A percentile compares a stretch with the other conserved stretches of the same genome.
phyloP scores from a whole-genome alignment of 352 stramenopile species.

The Globisporangium spinosum region DNA sequence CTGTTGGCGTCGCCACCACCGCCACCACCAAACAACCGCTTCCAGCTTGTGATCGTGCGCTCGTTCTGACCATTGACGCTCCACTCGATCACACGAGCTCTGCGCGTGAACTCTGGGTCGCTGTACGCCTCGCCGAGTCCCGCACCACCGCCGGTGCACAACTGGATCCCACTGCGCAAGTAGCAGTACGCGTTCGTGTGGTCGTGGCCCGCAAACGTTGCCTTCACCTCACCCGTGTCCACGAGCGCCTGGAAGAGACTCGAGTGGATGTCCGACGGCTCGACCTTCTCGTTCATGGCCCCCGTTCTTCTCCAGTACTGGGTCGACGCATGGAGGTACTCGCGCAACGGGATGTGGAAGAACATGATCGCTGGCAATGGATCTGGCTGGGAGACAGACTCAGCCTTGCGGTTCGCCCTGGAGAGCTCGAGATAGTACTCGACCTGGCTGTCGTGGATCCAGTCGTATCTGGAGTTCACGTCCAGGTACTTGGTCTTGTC shows the following conservation, averaged over 20 bases:
- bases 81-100: conserved; percentile 45
- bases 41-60: conserved; percentile 40
- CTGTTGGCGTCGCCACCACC: conserved; percentile 40
- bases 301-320: conserved; percentile 1
- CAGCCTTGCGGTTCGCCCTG: conserved; percentile 11
- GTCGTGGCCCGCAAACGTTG: conserved; percentile 51
- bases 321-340: conserved; percentile 3
- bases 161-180: conserved; percentile 33
- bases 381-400: neutral
- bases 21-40: conserved; percentile 25
- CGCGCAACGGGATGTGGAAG: conserved; percentile 16
- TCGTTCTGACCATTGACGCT: conserved; percentile 32
- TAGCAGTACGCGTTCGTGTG: conserved; percentile 58
- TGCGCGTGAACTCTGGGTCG: conserved; percentile 23
- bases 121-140: conserved; percentile 37
- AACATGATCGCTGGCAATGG: conserved; percentile 45
- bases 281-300: conserved; percentile 1
- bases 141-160: conserved; percentile 52
- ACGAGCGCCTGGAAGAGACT: neutral
- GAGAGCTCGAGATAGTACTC: conserved; percentile 37
- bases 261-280: conserved; percentile 2
- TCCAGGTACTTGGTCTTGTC: conserved; percentile 25
- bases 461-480: conserved; percentile 32
- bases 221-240: conserved; percentile 27
- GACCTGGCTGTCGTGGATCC: conserved; percentile 46